These are phyloP conservation scores for Cardiosporidium cionae DNA, from an alignment of 169 alveolate genomes.

Conservation along the genomic window DNA sequence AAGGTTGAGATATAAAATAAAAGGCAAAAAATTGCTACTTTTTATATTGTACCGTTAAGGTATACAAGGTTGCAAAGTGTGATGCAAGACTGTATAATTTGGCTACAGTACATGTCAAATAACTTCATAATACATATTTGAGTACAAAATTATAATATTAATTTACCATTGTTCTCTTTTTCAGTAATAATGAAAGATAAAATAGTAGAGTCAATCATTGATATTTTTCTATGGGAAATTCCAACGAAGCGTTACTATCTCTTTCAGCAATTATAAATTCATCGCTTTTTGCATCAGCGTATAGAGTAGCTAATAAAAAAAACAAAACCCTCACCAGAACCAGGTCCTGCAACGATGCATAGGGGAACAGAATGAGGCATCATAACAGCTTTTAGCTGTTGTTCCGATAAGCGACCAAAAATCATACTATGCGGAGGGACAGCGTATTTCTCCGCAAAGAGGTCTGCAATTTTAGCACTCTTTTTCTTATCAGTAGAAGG, in stretches of 20 bases:
- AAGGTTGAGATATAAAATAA: neutral
- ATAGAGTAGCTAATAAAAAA: neutral
- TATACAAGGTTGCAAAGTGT: neutral
- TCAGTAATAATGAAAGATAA: neutral
- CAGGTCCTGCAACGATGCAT: constrained; percentile 66
- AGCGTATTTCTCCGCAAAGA: neutral
- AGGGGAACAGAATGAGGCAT: constrained; percentile 39
- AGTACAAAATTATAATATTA: neutral
- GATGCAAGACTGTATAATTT: too few species aligned
- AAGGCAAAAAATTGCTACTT: neutral
- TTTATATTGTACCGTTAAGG: neutral
- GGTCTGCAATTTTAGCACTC: too few species aligned
- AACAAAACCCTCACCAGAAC: constrained; percentile 51
- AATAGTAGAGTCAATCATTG: neutral
- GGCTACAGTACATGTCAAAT: too few species aligned
- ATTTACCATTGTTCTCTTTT: neutral
- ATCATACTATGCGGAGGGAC: constrained; percentile 33
- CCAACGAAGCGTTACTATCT: neutral
- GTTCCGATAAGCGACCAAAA: constrained; percentile 46
- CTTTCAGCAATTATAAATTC: neutral
- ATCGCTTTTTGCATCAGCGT: neutral
- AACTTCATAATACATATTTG: too few species aligned
- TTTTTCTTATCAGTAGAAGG: too few species aligned
- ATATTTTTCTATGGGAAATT: neutral
- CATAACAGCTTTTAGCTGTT: constrained; percentile 53